phyloP scores from a whole-genome alignment of 2,329 filamentous ascomycete species.

The Rutstroemia sp. region DNA sequence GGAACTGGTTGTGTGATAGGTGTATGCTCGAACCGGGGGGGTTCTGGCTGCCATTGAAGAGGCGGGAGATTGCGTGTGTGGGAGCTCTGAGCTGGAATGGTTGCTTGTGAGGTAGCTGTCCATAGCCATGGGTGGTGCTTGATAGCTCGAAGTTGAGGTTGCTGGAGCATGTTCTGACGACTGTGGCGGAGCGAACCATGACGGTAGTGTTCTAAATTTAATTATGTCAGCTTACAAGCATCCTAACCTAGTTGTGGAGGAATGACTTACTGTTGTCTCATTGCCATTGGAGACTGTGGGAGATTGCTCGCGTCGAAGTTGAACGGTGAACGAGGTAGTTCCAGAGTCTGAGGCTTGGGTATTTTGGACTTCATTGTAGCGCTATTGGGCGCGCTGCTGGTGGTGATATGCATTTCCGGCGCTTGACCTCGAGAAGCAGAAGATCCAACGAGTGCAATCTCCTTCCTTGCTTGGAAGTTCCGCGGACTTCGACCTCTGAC shows the following conservation, averaged over 20 bases:
- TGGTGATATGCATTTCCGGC: conserved; percentile 26
- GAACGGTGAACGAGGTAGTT: conserved; percentile 27
- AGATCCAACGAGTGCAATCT: conserved; percentile 61
- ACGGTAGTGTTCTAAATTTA: conserved; percentile 13
- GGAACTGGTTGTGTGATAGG: conserved; percentile 7
- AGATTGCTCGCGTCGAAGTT: conserved; percentile 28
- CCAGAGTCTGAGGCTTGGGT: conserved; percentile 21
- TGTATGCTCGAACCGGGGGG: conserved; percentile 6
- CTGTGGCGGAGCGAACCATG: conserved; percentile 21
- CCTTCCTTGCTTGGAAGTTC: conserved; percentile 91
- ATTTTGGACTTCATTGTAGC: conserved; percentile 18
- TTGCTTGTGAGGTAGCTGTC: conserved; percentile 25
- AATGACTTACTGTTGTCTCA: conserved; percentile 26
- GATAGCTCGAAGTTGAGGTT: conserved; percentile 22
- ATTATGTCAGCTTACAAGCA: conserved; percentile 4
- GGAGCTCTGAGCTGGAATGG: conserved; percentile 18
- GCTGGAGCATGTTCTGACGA: conserved; percentile 22
- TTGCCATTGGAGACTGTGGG: conserved; percentile 24
- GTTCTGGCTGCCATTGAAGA: conserved; percentile 11
- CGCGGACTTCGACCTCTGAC: conserved; percentile 87
- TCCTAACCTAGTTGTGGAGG: not conserved
- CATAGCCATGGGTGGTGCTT: conserved; percentile 14
- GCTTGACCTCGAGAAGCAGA: conserved; percentile 29
- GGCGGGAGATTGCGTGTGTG: conserved; percentile 15
- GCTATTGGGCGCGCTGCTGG: conserved; percentile 17